These are phyloP conservation scores for Rhododendron griersonianum DNA, from an alignment of 148 eudicot genomes.

Conservation along the genomic window DNA sequence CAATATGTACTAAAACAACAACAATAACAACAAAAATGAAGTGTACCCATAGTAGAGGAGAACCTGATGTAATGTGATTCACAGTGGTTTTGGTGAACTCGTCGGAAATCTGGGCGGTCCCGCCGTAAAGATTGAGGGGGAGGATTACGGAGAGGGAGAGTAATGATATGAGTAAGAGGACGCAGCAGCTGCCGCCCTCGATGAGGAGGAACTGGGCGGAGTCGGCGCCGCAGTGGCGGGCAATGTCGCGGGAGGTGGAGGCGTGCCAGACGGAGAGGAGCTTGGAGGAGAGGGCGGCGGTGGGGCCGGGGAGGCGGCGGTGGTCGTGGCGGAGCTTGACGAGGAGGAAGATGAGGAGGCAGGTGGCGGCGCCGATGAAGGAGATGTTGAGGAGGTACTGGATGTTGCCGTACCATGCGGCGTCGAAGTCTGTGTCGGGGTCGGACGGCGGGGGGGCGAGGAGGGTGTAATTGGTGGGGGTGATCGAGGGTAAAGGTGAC, in stretches of 20 bases:
- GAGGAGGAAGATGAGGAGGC: conserved; percentile 63
- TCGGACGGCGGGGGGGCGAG: conserved; percentile 35
- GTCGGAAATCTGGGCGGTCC: conserved; percentile 54
- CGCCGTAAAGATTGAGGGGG: conserved; percentile 71
- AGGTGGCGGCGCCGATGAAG: conserved; percentile 65
- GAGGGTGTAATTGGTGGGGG: conserved; percentile 1
- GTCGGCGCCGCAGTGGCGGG: conserved; percentile 88
- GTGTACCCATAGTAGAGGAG: conserved; percentile 64
- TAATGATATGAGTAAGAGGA: conserved; percentile 39
- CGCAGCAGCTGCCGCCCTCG: conserved; percentile 78
- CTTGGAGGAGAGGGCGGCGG: conserved; percentile 67
- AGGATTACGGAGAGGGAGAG: conserved; percentile 40
- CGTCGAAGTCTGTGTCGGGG: conserved; percentile 26
- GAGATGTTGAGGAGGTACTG: conserved; percentile 92
- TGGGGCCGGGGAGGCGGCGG: conserved; percentile 74
- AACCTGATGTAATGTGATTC: conserved; percentile 59
- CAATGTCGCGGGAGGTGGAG: conserved; percentile 72
- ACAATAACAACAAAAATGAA: conserved; percentile 48
- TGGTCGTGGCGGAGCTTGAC: conserved; percentile 93
- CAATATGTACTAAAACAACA: conserved; percentile 59
- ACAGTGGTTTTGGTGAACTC: conserved; percentile 76
- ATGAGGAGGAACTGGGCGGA: conserved; percentile 87
- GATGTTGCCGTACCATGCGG: conserved; percentile 87
- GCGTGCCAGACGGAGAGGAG: conserved; percentile 98
- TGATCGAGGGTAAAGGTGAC: conserved; percentile 14